Conservation (phyloP, 2,329 filamentous ascomycete species). For the Arachnomyces sp. region DNA sequence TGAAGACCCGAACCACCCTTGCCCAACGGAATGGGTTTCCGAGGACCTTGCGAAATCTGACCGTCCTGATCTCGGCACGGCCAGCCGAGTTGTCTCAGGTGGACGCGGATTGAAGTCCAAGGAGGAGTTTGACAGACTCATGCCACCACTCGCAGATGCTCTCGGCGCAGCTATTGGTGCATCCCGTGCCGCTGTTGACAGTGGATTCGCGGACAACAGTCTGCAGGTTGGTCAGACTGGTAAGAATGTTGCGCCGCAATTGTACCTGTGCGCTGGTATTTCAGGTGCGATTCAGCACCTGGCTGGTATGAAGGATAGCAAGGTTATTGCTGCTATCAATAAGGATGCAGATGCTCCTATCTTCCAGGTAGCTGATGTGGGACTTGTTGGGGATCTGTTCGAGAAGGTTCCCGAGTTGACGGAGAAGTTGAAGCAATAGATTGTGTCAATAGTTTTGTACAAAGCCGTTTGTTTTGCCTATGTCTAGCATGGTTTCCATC, state of each 20-base stretch:
- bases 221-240: constrained; percentile 97
- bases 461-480: too few species aligned
- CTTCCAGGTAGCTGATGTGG: constrained; percentile 95
- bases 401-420: constrained; percentile 93
- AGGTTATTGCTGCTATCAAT: constrained; percentile 98
- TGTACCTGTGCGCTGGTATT: constrained; percentile 93
- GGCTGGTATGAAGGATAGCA: constrained; percentile 99
- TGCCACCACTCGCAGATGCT: constrained; percentile 84
- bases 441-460: too few species aligned
- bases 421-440: constrained; percentile 68
- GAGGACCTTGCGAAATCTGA: constrained; percentile 91
- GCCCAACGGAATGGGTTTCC: constrained; percentile 77
- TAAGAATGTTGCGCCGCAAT: constrained; percentile 92
- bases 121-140: constrained; percentile 89
- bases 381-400: constrained; percentile 89
- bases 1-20: constrained; percentile 68
- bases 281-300: constrained; percentile 96
- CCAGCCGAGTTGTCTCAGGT: constrained; percentile 80
- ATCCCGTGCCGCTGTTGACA: constrained; percentile 89
- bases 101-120: constrained; percentile 95
- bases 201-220: constrained; percentile 96
- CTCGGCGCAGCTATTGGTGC: constrained; percentile 94
- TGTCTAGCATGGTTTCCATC: too few species aligned
- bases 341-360: constrained; percentile 96
- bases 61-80: constrained; percentile 86